These are phyloP conservation scores for Favolaschia claudopus DNA, from an alignment of 768 basidiomycete genomes.

Conservation along the genomic window DNA sequence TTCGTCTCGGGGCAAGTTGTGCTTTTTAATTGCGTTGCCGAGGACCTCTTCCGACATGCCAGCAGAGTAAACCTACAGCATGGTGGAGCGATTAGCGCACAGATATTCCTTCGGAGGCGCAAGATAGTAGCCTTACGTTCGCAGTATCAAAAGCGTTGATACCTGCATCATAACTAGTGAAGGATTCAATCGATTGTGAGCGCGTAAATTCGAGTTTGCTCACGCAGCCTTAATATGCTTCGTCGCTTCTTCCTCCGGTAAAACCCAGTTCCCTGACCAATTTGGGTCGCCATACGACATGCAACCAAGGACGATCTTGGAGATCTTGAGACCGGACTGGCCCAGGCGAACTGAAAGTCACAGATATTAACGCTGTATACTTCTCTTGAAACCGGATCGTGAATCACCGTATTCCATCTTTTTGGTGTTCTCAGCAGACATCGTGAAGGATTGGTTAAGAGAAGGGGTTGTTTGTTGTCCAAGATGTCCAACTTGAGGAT, in stretches of 20 bases:
- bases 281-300: constrained; percentile 14
- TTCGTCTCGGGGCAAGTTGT: constrained; percentile 45
- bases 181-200: too few species aligned
- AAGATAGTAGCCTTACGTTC: neutral
- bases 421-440: neutral
- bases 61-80: too few species aligned
- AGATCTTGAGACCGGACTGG: neutral
- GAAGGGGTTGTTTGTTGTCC: too few species aligned
- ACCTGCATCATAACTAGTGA: constrained; percentile 35
- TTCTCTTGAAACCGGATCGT: too few species aligned
- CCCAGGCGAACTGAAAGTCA: neutral
- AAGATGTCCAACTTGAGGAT: too few species aligned
- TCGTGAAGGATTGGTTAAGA: too few species aligned
- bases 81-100: neutral
- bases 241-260: constrained; percentile 3
- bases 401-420: constrained; percentile 8
- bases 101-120: neutral
- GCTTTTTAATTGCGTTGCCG: constrained; percentile 46
- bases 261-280: constrained; percentile 7
- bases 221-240: constrained; percentile 30
- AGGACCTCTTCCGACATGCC: constrained; percentile 49
- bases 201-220: neutral
- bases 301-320: constrained; percentile 16
- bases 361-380: neutral
- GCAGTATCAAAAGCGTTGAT: constrained; percentile 47